Evolutionary conservation across 140 eudicot species (phyloP).

Genomic region (Senecio squalidus): DNA sequence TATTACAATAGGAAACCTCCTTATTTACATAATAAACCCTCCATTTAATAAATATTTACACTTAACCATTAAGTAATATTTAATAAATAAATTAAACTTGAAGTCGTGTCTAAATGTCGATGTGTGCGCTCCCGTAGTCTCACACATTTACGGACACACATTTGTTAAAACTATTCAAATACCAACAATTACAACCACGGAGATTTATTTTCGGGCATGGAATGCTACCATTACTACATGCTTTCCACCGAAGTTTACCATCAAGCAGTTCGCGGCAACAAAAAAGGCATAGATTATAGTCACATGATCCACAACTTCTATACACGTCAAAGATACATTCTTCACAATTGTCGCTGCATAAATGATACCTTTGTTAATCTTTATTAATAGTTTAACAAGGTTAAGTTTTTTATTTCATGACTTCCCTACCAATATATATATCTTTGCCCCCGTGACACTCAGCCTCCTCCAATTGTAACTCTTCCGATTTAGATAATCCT

Average conservation of each 20-base stretch:
- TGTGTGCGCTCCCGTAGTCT: no score
- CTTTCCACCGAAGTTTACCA: neutral
- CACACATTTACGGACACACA: no score
- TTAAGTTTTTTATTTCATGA: neutral
- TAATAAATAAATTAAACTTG: no score
- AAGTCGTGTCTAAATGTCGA: no score
- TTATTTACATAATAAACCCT: no score
- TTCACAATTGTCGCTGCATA: constrained; percentile 4
- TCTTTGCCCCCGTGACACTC: neutral
- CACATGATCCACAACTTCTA: constrained; percentile 12
- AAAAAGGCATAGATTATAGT: neutral
- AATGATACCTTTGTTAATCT: neutral
- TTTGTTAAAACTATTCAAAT: no score
- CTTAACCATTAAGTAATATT: no score
- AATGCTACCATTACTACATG: constrained; percentile 15
- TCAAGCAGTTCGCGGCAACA: neutral
- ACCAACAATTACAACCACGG: no score
- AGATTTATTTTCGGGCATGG: constrained; percentile 32
- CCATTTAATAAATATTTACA: no score
- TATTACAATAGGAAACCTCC: no score
- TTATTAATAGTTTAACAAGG: neutral
- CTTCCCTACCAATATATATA: constrained; percentile 5
- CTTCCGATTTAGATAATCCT: constrained; percentile 3
- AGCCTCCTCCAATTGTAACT: constrained; percentile 4
- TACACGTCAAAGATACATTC: constrained; percentile 1